A percentile compares a stretch with the other conserved stretches of the same genome.
Evolutionary conservation across 2,329 filamentous ascomycete species (phyloP).

Genomic region (Dothiorella sarmentorum): DNA sequence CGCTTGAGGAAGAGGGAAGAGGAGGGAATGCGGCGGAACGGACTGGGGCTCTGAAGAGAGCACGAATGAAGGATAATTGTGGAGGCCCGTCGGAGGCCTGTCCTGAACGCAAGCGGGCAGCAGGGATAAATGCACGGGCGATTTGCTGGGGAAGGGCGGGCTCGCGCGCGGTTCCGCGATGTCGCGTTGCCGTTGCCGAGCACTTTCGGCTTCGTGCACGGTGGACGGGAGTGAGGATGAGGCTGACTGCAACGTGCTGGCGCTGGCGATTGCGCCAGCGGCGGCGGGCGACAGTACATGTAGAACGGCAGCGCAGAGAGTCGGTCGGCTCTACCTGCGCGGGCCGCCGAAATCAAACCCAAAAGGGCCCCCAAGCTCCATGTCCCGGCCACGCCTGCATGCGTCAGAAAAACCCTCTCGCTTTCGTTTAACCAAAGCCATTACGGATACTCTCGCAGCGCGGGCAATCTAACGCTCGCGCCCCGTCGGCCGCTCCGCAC

Average conservation of each 20-base stretch:
- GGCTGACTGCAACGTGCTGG: neutral
- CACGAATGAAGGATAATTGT: slow-evolving; percentile 11
- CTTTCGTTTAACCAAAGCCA: neutral
- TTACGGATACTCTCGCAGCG: neutral
- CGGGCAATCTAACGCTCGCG: neutral
- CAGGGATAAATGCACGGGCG: slow-evolving; percentile 10
- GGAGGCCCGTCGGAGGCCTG: too few relatives aligned
- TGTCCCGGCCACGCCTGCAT: neutral
- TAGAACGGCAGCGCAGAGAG: neutral
- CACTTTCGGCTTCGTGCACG: neutral
- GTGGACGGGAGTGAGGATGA: neutral
- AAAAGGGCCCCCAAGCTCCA: too few relatives aligned
- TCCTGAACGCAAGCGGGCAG: too few relatives aligned
- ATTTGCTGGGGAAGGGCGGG: too few relatives aligned
- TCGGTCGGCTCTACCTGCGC: too few relatives aligned
- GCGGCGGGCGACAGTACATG: neutral
- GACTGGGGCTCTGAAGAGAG: neutral
- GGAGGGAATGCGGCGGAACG: neutral
- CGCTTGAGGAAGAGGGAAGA: neutral
- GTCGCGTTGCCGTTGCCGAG: too few relatives aligned
- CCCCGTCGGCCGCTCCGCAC: neutral
- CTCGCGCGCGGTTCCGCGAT: neutral
- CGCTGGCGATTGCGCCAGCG: neutral
- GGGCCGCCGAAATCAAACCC: too few relatives aligned
- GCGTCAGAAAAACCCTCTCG: neutral